Percentiles rank a stretch among this genome's conserved stretches.
These are phyloP conservation scores for Globisporangium viniferum DNA, from an alignment of 352 stramenopile species.

Conservation along the genomic window DNA sequence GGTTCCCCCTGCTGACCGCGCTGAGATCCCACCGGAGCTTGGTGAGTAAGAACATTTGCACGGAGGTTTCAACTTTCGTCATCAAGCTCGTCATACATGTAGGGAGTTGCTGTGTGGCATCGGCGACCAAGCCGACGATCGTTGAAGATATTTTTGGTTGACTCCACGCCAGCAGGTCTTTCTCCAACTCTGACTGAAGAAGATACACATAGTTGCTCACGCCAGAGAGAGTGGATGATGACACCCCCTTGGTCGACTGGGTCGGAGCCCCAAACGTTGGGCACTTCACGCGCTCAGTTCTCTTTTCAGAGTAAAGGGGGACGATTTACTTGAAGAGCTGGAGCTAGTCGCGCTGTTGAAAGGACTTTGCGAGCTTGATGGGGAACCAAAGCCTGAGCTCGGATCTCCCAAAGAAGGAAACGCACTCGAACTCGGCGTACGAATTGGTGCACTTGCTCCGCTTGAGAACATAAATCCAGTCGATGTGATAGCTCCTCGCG, in stretches of 20 bases:
- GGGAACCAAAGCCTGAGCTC: too few relatives aligned
- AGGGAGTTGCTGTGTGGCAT: not conserved
- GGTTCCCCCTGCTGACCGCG: not conserved
- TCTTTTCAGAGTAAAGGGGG: not conserved
- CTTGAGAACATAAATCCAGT: too few relatives aligned
- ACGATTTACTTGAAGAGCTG: not conserved
- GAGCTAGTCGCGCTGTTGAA: too few relatives aligned
- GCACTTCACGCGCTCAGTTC: not conserved
- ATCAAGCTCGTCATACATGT: not conserved
- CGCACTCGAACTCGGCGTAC: too few relatives aligned
- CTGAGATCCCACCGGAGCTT: not conserved
- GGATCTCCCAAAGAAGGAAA: too few relatives aligned
- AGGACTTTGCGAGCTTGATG: too few relatives aligned
- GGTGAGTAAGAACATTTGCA: not conserved
- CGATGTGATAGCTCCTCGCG: too few relatives aligned
- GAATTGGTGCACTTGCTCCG: too few relatives aligned
- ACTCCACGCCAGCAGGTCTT: not conserved
- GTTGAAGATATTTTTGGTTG: not conserved
- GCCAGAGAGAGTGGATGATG: not conserved
- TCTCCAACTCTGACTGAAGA: not conserved
- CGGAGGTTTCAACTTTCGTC: not conserved
- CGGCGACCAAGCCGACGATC: not conserved
- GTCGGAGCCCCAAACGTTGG: not conserved
- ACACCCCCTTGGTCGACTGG: not conserved
- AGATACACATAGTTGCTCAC: not conserved